Evolutionary conservation across 257 asterid genomes (phyloP).

Genomic region (Salvia hispanica): DNA sequence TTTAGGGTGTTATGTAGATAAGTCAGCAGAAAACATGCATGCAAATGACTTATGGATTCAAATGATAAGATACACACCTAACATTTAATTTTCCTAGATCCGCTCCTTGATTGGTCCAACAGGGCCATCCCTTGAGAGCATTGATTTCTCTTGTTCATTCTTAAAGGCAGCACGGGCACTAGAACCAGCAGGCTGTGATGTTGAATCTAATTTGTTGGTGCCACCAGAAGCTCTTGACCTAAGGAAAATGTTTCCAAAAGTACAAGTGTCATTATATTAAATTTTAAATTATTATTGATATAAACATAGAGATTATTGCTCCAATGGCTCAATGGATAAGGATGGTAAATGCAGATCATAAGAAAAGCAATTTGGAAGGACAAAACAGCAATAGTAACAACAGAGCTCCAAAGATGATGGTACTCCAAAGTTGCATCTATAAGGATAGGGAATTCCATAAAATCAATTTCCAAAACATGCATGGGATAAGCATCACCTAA

Average conservation of each 20-base stretch:
- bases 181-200: slow-evolving; percentile 62
- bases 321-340: slow-evolving; percentile 21
- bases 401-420: slow-evolving; percentile 19
- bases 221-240: slow-evolving; percentile 65
- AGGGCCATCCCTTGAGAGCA: slow-evolving; percentile 64
- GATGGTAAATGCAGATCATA: slow-evolving; percentile 11
- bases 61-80: slow-evolving; percentile 51
- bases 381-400: slow-evolving; percentile 2
- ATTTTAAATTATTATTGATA: slow-evolving; percentile 19
- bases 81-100: slow-evolving; percentile 57
- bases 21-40: slow-evolving; percentile 8
- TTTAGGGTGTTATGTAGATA: slow-evolving; percentile 18
- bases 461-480: slow-evolving; percentile 8
- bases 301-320: slow-evolving; percentile 24
- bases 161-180: slow-evolving; percentile 63
- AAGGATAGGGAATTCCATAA: background rate
- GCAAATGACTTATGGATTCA: slow-evolving; percentile 17
- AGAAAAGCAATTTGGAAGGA: background rate
- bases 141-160: slow-evolving; percentile 70
- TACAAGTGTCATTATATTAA: slow-evolving; percentile 23
- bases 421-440: background rate
- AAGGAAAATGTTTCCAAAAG: slow-evolving; percentile 35
- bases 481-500: slow-evolving; percentile 22
- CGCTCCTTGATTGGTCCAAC: slow-evolving; percentile 68
- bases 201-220: slow-evolving; percentile 58